These are phyloP conservation scores for Cenococcum geophilum DNA, from an alignment of 495 filamentous ascomycete species.

Conservation along the genomic window DNA sequence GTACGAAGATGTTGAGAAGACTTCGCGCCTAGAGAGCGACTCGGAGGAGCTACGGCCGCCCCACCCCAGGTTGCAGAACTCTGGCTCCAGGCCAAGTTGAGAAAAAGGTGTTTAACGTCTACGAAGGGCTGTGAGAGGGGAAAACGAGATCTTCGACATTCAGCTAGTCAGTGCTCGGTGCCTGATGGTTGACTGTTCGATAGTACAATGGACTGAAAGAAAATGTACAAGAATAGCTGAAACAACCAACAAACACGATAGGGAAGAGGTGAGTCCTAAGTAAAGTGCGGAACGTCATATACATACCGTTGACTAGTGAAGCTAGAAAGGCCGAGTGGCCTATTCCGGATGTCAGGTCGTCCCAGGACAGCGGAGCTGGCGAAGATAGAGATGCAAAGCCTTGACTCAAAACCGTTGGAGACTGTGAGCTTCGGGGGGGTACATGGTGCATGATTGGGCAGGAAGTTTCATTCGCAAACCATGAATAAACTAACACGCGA, in stretches of 20 bases:
- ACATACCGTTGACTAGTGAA: slow-evolving; percentile 15
- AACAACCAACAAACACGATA: slow-evolving; percentile 12
- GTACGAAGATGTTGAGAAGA: neutral
- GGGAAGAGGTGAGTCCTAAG: slow-evolving; percentile 3
- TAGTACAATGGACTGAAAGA: slow-evolving; percentile 6
- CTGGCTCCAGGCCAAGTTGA: slow-evolving; percentile 27
- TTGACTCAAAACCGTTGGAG: slow-evolving; percentile 31
- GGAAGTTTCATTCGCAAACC: slow-evolving; percentile 5
- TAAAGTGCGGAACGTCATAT: slow-evolving; percentile 6
- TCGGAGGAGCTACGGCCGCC: slow-evolving; percentile 18
- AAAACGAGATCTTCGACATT: slow-evolving; percentile 11
- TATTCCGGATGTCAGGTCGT: slow-evolving; percentile 11
- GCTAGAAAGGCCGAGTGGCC: slow-evolving; percentile 9
- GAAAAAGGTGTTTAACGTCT: slow-evolving; percentile 19
- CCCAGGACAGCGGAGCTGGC: slow-evolving; percentile 16
- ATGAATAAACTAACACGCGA: slow-evolving; percentile 25
- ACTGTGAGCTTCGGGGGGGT: slow-evolving; percentile 19
- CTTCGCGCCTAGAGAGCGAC: slow-evolving; percentile 10
- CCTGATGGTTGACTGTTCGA: slow-evolving; percentile 10
- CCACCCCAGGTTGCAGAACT: slow-evolving; percentile 19
- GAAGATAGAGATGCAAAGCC: slow-evolving; percentile 24
- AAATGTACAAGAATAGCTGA: neutral
- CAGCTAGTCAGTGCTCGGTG: slow-evolving; percentile 22
- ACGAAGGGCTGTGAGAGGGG: slow-evolving; percentile 14
- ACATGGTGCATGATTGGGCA: slow-evolving; percentile 23